Percentiles rank a stretch among this genome's conserved stretches.
These are phyloP conservation scores for Zygnema cylindricum DNA, from an alignment of 139 green algal species.

Conservation along the genomic window DNA sequence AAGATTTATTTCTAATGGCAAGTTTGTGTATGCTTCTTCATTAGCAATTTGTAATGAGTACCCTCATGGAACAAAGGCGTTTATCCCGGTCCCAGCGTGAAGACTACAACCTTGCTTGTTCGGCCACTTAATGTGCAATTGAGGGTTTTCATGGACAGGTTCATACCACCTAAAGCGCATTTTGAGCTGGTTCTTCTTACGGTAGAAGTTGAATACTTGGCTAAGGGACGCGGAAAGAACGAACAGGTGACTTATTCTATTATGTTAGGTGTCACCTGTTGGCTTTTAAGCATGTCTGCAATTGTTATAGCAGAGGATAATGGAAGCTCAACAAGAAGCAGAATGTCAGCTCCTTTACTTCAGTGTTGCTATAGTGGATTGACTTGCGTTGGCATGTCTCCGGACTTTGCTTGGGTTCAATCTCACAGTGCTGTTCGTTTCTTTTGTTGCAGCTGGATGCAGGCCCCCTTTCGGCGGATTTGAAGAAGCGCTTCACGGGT, in stretches of 20 bases:
- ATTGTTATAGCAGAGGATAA: too few relatives aligned
- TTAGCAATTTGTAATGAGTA: background rate
- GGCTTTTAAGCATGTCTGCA: too few relatives aligned
- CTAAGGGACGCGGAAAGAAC: conserved; percentile 54
- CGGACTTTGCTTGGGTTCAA: too few relatives aligned
- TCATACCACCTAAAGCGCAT: conserved; percentile 20
- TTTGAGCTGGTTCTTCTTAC: conserved; percentile 75
- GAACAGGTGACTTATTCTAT: conserved; percentile 49
- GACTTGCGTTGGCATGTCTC: too few relatives aligned
- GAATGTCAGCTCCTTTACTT: too few relatives aligned
- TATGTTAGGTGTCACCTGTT: too few relatives aligned
- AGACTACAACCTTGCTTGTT: background rate
- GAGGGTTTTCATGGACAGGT: too few relatives aligned
- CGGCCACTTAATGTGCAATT: too few relatives aligned
- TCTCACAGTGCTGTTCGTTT: background rate
- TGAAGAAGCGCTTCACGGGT: conserved; percentile 27
- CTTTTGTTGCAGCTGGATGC: conserved; percentile 8
- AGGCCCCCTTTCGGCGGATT: background rate
- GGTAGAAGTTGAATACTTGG: conserved; percentile 74
- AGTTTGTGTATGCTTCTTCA: background rate
- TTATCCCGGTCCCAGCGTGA: too few relatives aligned
- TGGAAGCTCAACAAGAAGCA: too few relatives aligned
- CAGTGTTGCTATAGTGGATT: too few relatives aligned
- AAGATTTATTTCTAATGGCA: background rate
- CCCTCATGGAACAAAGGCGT: too few relatives aligned